phyloP scores from a whole-genome alignment of 75 land plant genomes.

The Chamaecyparis obtusa region DNA sequence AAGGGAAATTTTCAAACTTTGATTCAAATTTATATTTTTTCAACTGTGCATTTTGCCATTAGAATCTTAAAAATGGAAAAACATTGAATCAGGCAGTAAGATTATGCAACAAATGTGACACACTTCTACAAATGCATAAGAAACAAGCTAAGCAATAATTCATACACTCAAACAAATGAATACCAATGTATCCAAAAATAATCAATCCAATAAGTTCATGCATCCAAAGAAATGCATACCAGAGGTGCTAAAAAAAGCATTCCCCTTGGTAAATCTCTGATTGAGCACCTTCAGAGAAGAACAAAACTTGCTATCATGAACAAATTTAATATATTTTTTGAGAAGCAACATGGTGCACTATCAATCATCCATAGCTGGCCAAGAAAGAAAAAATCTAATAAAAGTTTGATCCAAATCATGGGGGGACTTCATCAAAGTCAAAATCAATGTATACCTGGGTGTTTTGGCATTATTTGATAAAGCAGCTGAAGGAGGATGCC shows the following conservation, averaged over 20 bases:
- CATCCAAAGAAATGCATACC: background rate
- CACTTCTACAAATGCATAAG: background rate
- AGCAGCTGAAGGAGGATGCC: slow-evolving; percentile 58
- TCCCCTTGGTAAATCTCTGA: slow-evolving; percentile 2
- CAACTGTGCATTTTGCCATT: background rate
- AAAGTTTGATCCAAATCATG: background rate
- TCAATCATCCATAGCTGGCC: background rate
- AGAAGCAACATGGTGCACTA: background rate
- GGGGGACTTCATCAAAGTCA: background rate
- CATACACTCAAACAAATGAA: background rate
- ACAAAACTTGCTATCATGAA: background rate
- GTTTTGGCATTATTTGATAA: slow-evolving; percentile 28
- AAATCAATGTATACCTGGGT: slow-evolving; percentile 17
- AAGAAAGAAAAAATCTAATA: background rate
- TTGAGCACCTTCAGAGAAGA: background rate
- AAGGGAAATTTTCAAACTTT: too few species aligned
- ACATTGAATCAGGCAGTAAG: background rate
- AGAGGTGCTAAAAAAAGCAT: background rate
- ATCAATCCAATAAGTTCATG: background rate
- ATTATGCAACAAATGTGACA: background rate
- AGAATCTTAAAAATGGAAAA: background rate
- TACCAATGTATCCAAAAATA: background rate
- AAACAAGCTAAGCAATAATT: background rate
- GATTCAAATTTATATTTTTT: background rate
- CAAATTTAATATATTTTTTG: background rate